Base-by-base conservation (phyloP, 148 eudicot species). In the Linanthus parryae region DNA sequence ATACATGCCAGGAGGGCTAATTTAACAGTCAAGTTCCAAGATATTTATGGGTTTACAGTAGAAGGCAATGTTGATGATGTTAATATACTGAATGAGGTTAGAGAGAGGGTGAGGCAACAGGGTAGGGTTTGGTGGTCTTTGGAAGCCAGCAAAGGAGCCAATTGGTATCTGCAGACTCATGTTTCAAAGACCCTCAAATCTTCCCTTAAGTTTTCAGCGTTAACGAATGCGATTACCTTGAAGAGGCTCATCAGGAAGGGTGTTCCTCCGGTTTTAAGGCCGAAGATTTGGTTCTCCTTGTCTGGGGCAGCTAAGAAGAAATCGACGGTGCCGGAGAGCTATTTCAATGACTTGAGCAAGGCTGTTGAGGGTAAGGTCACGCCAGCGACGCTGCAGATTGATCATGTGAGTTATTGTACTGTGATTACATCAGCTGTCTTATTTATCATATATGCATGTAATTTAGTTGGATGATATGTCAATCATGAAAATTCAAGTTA, bases 41-140 rank as follows among this genome's bases (percentile, higher is more conserved):
- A 88, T 63, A 70, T 84, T 20, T 81, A 88, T 71, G 86, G 84
- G 57, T 88, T 88, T 53, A 79, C 73, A 4, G 96, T 84, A 16
- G 89, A 84, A 74, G 96, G 96, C 17, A 84, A 88, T 84, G 96
- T 88, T 23, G 96, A 88, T 77, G 96, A 88, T 77, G 96, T 84
- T 2, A 88, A 88, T 69, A 70, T 84, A 46, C 74, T 88, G 76
- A 88, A 88, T 73, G 96, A 88, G 71, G 94, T 88, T 18, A 79
- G 96, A 44, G 96, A 84, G 58, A 84, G 71, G 64, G 80, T 84
- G 14, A 88, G 89, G 72, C 65, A 84, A 58, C 96, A 81, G 51
- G 89, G 81, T 1, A 70, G 69, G 76, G 87, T 79, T 29, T 89
- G 97, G 94, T 89, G 86, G 90, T 69, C 86, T 60, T 44, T 88